phyloP scores from a whole-genome alignment of 2,329 filamentous ascomycete species.

The Fusarium citri region DNA sequence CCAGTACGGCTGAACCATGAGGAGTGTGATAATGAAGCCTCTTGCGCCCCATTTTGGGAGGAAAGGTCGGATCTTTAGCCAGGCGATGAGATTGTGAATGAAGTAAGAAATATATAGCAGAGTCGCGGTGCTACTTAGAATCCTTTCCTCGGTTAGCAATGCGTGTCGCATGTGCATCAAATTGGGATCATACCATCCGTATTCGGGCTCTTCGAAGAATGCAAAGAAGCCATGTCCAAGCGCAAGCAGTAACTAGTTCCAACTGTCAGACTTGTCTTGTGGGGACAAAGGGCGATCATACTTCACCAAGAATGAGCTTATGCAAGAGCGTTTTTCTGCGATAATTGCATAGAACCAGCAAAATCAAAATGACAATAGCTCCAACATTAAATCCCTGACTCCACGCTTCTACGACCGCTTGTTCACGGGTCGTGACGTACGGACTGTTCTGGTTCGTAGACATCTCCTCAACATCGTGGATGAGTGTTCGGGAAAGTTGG shows the following conservation, averaged over 20 bases:
- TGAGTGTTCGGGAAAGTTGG: neutral
- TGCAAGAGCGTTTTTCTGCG: slow-evolving; percentile 22
- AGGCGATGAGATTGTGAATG: slow-evolving; percentile 28
- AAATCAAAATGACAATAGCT: slow-evolving; percentile 9
- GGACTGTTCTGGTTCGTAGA: slow-evolving; percentile 18
- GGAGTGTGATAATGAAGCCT: slow-evolving; percentile 16
- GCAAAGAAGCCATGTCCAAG: slow-evolving; percentile 27
- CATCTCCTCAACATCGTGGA: slow-evolving; percentile 16
- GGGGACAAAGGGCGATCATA: neutral
- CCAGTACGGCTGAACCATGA: slow-evolving; percentile 28
- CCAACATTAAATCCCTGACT: slow-evolving; percentile 29
- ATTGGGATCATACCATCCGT: slow-evolving; percentile 18
- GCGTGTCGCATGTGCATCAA: accelerated
- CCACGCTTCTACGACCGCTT: slow-evolving; percentile 30
- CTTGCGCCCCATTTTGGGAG: slow-evolving; percentile 23
- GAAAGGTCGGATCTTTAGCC: slow-evolving; percentile 28
- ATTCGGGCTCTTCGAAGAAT: slow-evolving; percentile 26
- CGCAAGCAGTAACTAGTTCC: slow-evolving; percentile 12
- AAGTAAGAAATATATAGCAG: slow-evolving; percentile 28
- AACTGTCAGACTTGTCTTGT: neutral
- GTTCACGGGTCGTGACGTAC: slow-evolving; percentile 22
- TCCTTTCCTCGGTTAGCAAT: neutral
- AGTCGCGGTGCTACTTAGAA: slow-evolving; percentile 26
- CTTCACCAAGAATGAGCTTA: slow-evolving; percentile 32
- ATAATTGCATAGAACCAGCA: slow-evolving; percentile 30